A percentile compares a stretch with the other conserved stretches of the same genome.
These are phyloP conservation scores for Hanseniaspora lachancei DNA, from an alignment of 805 yeast genomes.

Conservation along the genomic window DNA sequence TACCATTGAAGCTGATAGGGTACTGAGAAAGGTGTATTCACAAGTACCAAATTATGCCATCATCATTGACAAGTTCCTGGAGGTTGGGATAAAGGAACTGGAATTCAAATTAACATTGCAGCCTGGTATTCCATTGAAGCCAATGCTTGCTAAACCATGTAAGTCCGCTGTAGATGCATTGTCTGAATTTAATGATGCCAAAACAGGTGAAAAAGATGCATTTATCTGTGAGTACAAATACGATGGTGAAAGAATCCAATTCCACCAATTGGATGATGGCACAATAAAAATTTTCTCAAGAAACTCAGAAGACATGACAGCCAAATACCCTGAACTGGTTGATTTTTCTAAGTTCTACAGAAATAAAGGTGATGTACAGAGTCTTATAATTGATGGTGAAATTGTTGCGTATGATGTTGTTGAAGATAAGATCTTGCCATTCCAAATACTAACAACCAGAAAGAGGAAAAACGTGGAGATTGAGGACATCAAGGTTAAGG, in stretches of 20 bases:
- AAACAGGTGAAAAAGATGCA: slow-evolving; percentile 21
- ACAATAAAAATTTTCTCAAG: slow-evolving; percentile 71
- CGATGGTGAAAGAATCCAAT: slow-evolving; percentile 96
- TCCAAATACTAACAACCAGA: slow-evolving; percentile 84
- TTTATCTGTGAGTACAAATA: slow-evolving; percentile 95
- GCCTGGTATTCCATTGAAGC: slow-evolving; percentile 91
- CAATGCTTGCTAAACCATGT: slow-evolving; percentile 97
- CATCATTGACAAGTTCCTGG: slow-evolving; percentile 50
- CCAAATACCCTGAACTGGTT: slow-evolving; percentile 74
- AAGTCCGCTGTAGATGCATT: slow-evolving; percentile 84
- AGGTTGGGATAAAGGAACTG: slow-evolving; percentile 55
- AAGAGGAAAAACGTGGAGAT: slow-evolving; percentile 86
- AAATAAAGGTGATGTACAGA: slow-evolving; percentile 27
- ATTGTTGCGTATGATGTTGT: slow-evolving; percentile 94
- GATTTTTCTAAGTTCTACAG: slow-evolving; percentile 14
- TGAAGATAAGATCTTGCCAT: slow-evolving; percentile 70
- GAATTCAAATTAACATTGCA: slow-evolving; percentile 57
- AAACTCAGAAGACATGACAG: slow-evolving; percentile 94
- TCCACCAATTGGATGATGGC: slow-evolving; percentile 59
- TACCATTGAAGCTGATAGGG: slow-evolving; percentile 56
- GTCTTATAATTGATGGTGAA: slow-evolving; percentile 83
- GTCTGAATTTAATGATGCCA: slow-evolving; percentile 69
- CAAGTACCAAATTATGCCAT: slow-evolving; percentile 84
- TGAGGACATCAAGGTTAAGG: slow-evolving; percentile 77
- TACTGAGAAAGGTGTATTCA: slow-evolving; percentile 72